Conservation (phyloP, 2,329 filamentous ascomycete genomes). For the Epichloe baconii region DNA sequence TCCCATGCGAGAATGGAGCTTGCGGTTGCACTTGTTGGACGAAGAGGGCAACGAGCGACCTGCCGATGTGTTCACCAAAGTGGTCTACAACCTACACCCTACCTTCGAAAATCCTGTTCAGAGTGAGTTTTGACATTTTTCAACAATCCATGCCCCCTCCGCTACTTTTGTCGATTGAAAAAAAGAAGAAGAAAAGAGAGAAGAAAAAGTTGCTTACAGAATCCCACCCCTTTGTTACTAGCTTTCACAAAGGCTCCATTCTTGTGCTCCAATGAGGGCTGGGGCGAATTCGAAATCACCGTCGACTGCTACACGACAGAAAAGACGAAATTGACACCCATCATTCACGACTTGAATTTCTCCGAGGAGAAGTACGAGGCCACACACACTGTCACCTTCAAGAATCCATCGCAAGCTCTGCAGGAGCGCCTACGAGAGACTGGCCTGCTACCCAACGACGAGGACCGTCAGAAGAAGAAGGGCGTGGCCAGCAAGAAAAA, state of each 20-base stretch:
- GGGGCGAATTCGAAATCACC: conserved; percentile 95
- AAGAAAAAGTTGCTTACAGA: not conserved
- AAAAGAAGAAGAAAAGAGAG: not conserved
- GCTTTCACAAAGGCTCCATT: conserved; percentile 79
- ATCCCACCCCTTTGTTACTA: conserved; percentile 19
- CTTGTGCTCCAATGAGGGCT: conserved; percentile 82
- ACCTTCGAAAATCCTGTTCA: conserved; percentile 81
- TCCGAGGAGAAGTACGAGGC: conserved; percentile 67
- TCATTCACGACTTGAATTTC: conserved; percentile 91
- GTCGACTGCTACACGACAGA: conserved; percentile 74
- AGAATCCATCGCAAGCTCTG: conserved; percentile 82
- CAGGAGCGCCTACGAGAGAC: conserved; percentile 69
- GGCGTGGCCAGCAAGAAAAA: conserved; percentile 64
- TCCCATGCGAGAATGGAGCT: conserved; percentile 85
- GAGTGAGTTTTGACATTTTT: conserved; percentile 41
- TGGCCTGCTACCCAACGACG: conserved; percentile 69
- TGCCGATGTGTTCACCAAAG: conserved; percentile 82
- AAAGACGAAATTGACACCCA: conserved; percentile 64
- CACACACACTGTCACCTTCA: conserved; percentile 71
- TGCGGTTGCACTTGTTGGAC: conserved; percentile 73
- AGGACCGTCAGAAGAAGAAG: conserved; percentile 46
- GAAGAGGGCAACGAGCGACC: conserved; percentile 74
- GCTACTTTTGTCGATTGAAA: no score
- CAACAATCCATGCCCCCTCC: not conserved
- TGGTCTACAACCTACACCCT: conserved; percentile 83